Percentiles rank a stretch among this genome's conserved stretches.
Evolutionary conservation across 169 alveolate genomes (phyloP).

Genomic region (Condylostoma magnum): DNA sequence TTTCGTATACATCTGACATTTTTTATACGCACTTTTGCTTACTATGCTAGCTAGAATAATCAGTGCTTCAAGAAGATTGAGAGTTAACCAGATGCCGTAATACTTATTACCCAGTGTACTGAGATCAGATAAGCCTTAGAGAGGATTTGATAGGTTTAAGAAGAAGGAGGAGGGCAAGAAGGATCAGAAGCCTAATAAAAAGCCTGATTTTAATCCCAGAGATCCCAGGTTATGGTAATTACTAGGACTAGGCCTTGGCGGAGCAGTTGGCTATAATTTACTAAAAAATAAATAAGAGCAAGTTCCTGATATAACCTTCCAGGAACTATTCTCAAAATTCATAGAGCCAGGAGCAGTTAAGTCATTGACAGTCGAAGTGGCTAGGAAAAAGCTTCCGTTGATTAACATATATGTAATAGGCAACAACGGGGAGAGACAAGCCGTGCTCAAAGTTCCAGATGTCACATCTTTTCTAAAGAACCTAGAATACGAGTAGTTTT

Average conservation of each 20-base stretch:
- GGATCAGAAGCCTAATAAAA: neutral
- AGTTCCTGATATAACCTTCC: neutral
- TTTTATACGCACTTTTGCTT: too few species aligned
- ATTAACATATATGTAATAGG: neutral
- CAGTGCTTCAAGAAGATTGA: too few species aligned
- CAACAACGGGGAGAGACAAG: neutral
- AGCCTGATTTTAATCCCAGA: neutral
- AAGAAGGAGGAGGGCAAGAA: neutral
- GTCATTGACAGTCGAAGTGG: neutral
- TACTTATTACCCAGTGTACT: too few species aligned
- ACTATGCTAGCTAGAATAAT: too few species aligned
- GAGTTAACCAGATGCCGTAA: too few species aligned
- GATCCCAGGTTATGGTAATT: neutral
- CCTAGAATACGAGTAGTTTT: neutral
- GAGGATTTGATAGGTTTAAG: slow-evolving; percentile 19
- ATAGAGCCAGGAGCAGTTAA: neutral
- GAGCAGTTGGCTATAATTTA: neutral
- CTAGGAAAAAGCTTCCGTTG: neutral
- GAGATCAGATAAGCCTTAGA: slow-evolving; percentile 16
- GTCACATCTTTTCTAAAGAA: neutral
- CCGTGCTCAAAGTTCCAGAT: slow-evolving; percentile 7
- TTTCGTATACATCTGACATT: too few species aligned
- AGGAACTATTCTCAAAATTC: neutral
- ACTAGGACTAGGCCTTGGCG: neutral
- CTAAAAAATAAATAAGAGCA: neutral